Base-by-base conservation (phyloP, 345 rosid species). In the Eucalyptus regnans region DNA sequence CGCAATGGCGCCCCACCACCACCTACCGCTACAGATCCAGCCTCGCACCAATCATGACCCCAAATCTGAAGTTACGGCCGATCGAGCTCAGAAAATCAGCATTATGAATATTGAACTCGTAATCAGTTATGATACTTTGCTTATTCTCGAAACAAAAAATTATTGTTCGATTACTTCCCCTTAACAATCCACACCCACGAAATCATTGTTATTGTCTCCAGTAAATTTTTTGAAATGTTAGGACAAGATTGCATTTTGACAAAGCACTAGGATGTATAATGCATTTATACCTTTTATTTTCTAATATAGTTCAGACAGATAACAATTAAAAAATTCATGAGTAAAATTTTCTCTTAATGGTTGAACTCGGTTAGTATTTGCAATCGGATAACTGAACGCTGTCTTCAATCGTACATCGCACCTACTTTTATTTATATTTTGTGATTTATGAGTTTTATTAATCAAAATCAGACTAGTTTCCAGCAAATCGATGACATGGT, bases 111-210 rank as follows among this genome's bases (percentile, higher is more conserved):
- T 66, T 31, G 41, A 66, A 66, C 79, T n/a, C 41, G 5, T 8
- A 1, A 62, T 29, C 33, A 2, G 68, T 62, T 29, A 1, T 0
- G 0, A 0, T 29, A 29, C 68, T 62, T 62, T 12, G 68, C 68
- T 62, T 12, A 66, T 66, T 66, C 22, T 66, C 41, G 79, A 31
- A 66, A 66, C 41, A 31, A 33, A 31, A 66, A n/a, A 66, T 31
- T 15, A 31, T 10, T 3, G 41, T 68, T 68, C 22, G 12, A 9
- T 8, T 68, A 17, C 23, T 68, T 33, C 80, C 80, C 43, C 80
- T 68, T 7, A 4, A 68, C 43, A 17, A 17, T 17, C 80, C 43
- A 68, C 23, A 10, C 43, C 23, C 12, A 16, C 80, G 8, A 16
- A 68, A 22, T 56, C 62, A 56, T 56, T 56, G 62, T 10, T 22